Evolutionary conservation across 257 asterid genomes (phyloP).

Genomic region (Solanum sitiens): DNA sequence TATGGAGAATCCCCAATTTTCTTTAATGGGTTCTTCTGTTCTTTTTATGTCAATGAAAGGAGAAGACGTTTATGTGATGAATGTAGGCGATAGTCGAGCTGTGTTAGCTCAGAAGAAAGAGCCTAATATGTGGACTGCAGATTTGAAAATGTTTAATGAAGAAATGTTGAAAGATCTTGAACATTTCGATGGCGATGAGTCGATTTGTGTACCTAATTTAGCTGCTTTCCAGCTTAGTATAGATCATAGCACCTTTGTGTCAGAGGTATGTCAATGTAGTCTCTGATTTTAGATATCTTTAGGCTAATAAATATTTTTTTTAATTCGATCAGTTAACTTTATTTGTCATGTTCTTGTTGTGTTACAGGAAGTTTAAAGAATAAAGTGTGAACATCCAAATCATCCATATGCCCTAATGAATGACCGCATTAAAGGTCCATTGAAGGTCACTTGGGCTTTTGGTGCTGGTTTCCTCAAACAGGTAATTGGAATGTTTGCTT

Average conservation of each 20-base stretch:
- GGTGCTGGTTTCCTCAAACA: slow-evolving; percentile 98
- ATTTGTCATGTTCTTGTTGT: neutral
- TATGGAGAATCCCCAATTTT: slow-evolving; percentile 75
- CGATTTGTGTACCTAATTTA: slow-evolving; percentile 27
- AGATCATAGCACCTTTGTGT: slow-evolving; percentile 82
- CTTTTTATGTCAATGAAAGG: slow-evolving; percentile 95
- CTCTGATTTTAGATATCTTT: neutral
- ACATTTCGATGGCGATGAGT: slow-evolving; percentile 37
- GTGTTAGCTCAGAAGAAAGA: slow-evolving; percentile 62
- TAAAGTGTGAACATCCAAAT: slow-evolving; percentile 62
- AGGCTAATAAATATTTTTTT: neutral
- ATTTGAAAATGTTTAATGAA: slow-evolving; percentile 81
- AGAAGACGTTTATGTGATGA: slow-evolving; percentile 83
- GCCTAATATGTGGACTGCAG: slow-evolving; percentile 90
- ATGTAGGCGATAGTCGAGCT: slow-evolving; percentile 94
- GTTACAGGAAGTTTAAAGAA: slow-evolving; percentile 65
- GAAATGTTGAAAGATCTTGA: slow-evolving; percentile 72
- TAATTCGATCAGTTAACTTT: neutral
- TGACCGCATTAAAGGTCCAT: slow-evolving; percentile 86
- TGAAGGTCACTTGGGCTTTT: slow-evolving; percentile 90
- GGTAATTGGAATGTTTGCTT: slow-evolving; percentile 27
- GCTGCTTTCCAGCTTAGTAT: slow-evolving; percentile 60
- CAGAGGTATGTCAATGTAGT: slow-evolving; percentile 39
- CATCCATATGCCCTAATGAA: slow-evolving; percentile 61
- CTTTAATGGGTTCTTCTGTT: slow-evolving; percentile 92